These are phyloP conservation scores for Lactifluus pinguis DNA, from an alignment of 768 basidiomycete genomes.

Conservation along the genomic window DNA sequence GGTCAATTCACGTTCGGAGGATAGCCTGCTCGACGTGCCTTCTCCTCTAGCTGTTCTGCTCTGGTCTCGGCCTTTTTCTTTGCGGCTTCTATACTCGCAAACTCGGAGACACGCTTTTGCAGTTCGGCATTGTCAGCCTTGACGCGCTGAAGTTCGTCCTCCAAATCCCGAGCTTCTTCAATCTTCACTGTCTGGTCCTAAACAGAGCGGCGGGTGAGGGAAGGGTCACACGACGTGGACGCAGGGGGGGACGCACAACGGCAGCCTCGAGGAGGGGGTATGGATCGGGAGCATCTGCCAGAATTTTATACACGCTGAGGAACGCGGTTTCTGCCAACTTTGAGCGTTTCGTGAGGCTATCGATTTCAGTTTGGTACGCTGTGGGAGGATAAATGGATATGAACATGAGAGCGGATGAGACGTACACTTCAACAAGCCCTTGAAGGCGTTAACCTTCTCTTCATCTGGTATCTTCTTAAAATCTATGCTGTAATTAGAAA, in stretches of 20 bases:
- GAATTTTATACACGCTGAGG: constrained; percentile 90
- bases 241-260: constrained; percentile 44
- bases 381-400: constrained; percentile 1
- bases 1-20: neutral
- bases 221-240: neutral
- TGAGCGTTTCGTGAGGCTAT: constrained; percentile 86
- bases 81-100: constrained; percentile 50
- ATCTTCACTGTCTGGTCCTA: constrained; percentile 92
- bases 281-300: constrained; percentile 96
- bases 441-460: constrained; percentile 82
- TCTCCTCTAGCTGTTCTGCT: constrained; percentile 74
- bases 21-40: constrained; percentile 37
- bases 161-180: constrained; percentile 69
- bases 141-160: constrained; percentile 61
- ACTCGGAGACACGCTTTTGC: constrained; percentile 58
- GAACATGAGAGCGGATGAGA: neutral
- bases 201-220: neutral
- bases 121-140: constrained; percentile 80
- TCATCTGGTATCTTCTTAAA: constrained; percentile 93
- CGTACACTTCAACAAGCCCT: constrained; percentile 79
- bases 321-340: constrained; percentile 93
- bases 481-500: constrained; percentile 41
- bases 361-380: constrained; percentile 97
- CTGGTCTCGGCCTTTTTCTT: constrained; percentile 69
- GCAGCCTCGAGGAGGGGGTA: constrained; percentile 94